These are phyloP conservation scores for Cephaloascus albidus DNA, from an alignment of 805 yeast genomes.

Conservation along the genomic window DNA sequence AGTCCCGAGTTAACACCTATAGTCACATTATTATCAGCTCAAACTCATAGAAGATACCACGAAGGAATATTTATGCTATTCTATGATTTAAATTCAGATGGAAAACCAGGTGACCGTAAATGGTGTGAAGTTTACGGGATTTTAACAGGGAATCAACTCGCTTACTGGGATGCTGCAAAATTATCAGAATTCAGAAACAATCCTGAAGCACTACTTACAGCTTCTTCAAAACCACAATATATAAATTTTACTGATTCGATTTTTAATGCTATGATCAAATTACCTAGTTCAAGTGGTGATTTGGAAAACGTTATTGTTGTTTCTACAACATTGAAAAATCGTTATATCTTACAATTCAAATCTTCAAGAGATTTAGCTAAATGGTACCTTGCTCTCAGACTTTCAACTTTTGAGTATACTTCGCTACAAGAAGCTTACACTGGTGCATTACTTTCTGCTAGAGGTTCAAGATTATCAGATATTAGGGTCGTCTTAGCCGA, in stretches of 20 bases:
- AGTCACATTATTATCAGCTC: conserved; percentile 65
- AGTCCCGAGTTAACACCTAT: conserved; percentile 54
- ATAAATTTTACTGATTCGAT: conserved; percentile 87
- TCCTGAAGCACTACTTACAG: conserved; percentile 44
- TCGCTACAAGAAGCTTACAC: conserved; percentile 93
- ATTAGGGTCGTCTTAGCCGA: conserved; percentile 79
- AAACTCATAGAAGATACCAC: conserved; percentile 61
- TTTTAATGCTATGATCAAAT: conserved; percentile 57
- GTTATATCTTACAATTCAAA: conserved; percentile 74
- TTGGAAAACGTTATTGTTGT: conserved; percentile 76
- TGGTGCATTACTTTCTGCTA: conserved; percentile 85
- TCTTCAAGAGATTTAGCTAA: conserved; percentile 51
- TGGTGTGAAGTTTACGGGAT: conserved; percentile 95
- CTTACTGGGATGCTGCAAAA: conserved; percentile 81
- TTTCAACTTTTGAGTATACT: conserved; percentile 73
- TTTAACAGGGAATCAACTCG: conserved; percentile 81
- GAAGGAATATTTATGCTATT: conserved; percentile 72
- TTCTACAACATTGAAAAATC: conserved; percentile 85
- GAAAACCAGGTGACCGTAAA: conserved; percentile 65
- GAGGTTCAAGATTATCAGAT: conserved; percentile 83
- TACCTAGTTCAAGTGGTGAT: conserved; percentile 57
- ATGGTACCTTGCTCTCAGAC: conserved; percentile 81
- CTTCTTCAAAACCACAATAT: conserved; percentile 73
- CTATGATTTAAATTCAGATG: conserved; percentile 73
- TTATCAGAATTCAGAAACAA: conserved; percentile 43